Evolutionary conservation across 2,329 filamentous ascomycete species (phyloP), one percentile per base, ranked within the genome.

Genomic region (Pestalotiopsis sp.): DNA sequence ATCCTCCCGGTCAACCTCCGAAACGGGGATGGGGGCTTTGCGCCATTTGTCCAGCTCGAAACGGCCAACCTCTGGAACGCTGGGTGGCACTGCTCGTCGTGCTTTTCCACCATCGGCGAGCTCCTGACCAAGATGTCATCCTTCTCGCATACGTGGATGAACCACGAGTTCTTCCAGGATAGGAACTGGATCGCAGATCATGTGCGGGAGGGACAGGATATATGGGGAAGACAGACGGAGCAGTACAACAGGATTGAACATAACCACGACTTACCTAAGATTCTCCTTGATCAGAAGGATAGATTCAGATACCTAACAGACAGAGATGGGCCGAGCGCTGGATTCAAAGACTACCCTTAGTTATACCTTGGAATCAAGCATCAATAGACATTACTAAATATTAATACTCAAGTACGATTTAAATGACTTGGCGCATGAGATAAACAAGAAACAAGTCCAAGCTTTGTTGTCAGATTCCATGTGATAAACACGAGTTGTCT

Each of bases 1-100:
- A 79, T 91, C 60, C 76, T 79, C 23, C 89, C 89, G 0, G 82
- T 83, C 31, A 83, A 89, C 72, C 80, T 91, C 65, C 85, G 88
- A 27, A 82, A 82, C 70, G 80, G 83, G 57, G 82, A 84, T 66
- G 80, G 82, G 59, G 81, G 82, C 3, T 61, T 81, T 4, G 79
- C 78, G 57, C 75, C 82, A 1, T 70, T 81, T 1, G 79, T 82
- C 40, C 77, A 78, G 45, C 77, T 79, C 57, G 83, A 87, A 70
- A 82, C 81, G 70, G 82, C 78, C 7, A 80, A 81, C 5, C 70
- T 89, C 41, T 76, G 76, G 73, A 84, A 87, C 72, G 85, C 87
- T 0, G 84, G 80, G 0, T 91, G 89, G 89, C 88, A 91, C 76
- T 91, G 89, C 80, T 89, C 86, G 65, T 86, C 82, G 67, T 91